Conservation (phyloP, 805 yeast genomes). For the Nakazawaea ernobii region DNA sequence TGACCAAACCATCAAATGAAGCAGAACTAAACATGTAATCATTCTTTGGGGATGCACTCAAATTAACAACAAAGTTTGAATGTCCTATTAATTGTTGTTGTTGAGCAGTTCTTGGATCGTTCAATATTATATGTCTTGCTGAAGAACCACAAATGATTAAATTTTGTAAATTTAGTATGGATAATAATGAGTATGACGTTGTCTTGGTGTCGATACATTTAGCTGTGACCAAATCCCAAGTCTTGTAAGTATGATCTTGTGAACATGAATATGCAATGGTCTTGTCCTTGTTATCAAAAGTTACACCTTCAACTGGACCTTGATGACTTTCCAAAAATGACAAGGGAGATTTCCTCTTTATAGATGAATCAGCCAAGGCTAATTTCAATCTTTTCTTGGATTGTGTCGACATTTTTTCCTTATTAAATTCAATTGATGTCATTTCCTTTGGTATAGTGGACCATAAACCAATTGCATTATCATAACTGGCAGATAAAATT, state of each 20-base stretch:
- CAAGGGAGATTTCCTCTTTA: conserved; percentile 78
- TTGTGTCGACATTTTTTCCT: conserved; percentile 55
- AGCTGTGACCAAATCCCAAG: conserved; percentile 92
- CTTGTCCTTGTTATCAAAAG: conserved; percentile 64
- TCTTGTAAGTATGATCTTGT: conserved; percentile 90
- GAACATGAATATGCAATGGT: conserved; percentile 91
- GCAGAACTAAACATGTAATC: conserved; percentile 82
- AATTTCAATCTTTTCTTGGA: conserved; percentile 84
- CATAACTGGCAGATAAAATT: conserved; percentile 82
- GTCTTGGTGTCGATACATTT: conserved; percentile 82
- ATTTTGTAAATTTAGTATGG: conserved; percentile 63
- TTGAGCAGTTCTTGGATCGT: conserved; percentile 77
- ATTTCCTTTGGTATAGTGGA: conserved; percentile 81
- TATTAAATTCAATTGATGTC: conserved; percentile 47
- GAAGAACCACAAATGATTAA: conserved; percentile 91
- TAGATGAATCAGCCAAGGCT: conserved; percentile 69
- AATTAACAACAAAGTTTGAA: conserved; percentile 79
- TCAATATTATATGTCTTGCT: conserved; percentile 93
- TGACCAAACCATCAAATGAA: conserved; percentile 94
- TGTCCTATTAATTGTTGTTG: conserved; percentile 79
- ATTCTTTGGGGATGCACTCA: conserved; percentile 70
- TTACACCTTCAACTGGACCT: conserved; percentile 82
- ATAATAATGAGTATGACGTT: conserved; percentile 79
- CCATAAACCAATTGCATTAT: conserved; percentile 80
- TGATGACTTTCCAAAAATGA: conserved; percentile 74